A percentile compares a stretch with the other conserved stretches of the same genome.
Evolutionary conservation across 1,284 basidiomycete genomes (phyloP).

Genomic region (Heterobasidion occidentale): DNA sequence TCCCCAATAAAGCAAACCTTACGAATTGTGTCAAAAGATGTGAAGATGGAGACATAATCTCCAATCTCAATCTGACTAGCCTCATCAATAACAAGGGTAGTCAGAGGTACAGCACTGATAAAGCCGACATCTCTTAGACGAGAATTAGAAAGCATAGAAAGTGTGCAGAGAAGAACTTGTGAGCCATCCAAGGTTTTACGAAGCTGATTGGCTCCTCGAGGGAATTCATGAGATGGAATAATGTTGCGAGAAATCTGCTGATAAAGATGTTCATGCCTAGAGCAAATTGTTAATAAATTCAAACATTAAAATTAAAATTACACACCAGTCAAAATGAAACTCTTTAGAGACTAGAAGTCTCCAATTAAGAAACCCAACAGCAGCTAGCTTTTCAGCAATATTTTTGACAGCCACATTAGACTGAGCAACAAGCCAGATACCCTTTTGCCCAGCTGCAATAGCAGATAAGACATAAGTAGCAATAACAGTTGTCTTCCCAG

Average conservation of each 20-base stretch:
- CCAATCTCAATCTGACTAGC: slow-evolving; percentile 37
- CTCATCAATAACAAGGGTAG: slow-evolving; percentile 36
- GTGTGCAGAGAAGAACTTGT: slow-evolving; percentile 57
- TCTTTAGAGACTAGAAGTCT: slow-evolving; percentile 50
- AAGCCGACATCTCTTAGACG: slow-evolving; percentile 11
- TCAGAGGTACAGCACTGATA: slow-evolving; percentile 28
- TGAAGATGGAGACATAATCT: slow-evolving; percentile 3
- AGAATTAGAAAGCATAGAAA: slow-evolving; percentile 55
- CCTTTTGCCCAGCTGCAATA: slow-evolving; percentile 26
- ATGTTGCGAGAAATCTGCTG: slow-evolving; percentile 29
- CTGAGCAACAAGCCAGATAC: slow-evolving; percentile 69
- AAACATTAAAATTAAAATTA: slow-evolving; percentile 4
- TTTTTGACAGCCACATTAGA: slow-evolving; percentile 65
- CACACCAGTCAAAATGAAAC: slow-evolving; percentile 56
- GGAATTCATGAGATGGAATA: slow-evolving; percentile 37
- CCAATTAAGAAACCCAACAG: slow-evolving; percentile 37
- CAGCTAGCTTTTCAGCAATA: slow-evolving; percentile 52
- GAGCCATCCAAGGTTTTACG: slow-evolving; percentile 22
- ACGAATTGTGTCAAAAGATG: slow-evolving; percentile 2
- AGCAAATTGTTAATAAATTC: slow-evolving; percentile 8
- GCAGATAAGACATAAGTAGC: slow-evolving; percentile 42
- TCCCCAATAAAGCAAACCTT: slow-evolving; percentile 40
- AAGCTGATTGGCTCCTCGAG: not conserved
- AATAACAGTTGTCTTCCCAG: slow-evolving; percentile 58
- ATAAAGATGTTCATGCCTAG: slow-evolving; percentile 71